Evolutionary conservation across 192 early-diverging fungal species (phyloP).

Genomic region (Allomyces javanicus): DNA sequence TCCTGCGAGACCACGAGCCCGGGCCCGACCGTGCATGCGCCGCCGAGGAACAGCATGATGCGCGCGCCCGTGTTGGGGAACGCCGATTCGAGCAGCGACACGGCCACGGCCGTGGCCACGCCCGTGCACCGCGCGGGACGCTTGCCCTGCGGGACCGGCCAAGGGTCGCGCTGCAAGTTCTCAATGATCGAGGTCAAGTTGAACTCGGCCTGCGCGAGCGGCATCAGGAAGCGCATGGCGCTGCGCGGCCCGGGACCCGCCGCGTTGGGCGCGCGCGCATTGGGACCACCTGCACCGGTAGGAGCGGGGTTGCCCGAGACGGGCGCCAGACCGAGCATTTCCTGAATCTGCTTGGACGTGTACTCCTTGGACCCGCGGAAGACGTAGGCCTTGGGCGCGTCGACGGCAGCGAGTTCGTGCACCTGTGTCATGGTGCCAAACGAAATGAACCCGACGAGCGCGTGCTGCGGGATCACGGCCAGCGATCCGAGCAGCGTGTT

Average conservation of each 20-base stretch:
- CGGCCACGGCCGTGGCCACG: conserved; percentile 78
- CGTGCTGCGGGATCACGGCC: conserved; percentile 74
- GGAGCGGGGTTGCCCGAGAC: not conserved
- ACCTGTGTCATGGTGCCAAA: conserved; percentile 98
- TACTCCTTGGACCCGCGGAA: conserved; percentile 97
- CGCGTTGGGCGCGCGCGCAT: not conserved
- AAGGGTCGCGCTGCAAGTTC: conserved; percentile 92
- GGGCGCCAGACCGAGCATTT: conserved; percentile 71
- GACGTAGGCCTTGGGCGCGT: conserved; percentile 94
- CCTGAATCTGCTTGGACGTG: conserved; percentile 80
- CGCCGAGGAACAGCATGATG: conserved; percentile 85
- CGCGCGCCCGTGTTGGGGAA: conserved; percentile 81
- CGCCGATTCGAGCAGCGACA: conserved; percentile 73
- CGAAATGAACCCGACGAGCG: conserved; percentile 87
- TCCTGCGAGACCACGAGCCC: conserved; percentile 85
- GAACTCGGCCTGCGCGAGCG: conserved; percentile 90
- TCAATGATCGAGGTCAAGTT: conserved; percentile 83
- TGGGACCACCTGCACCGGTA: not conserved
- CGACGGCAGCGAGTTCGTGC: conserved; percentile 85
- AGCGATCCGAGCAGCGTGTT: conserved; percentile 77
- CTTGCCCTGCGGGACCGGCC: conserved; percentile 77
- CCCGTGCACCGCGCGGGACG: conserved; percentile 87
- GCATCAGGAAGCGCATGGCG: conserved; percentile 54
- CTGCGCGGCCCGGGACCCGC: not conserved
- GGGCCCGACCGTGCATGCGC: conserved; percentile 83